These are phyloP conservation scores for Chytriomyces hyalinus DNA, from an alignment of 192 early-diverging fungal genomes.

Conservation along the genomic window DNA sequence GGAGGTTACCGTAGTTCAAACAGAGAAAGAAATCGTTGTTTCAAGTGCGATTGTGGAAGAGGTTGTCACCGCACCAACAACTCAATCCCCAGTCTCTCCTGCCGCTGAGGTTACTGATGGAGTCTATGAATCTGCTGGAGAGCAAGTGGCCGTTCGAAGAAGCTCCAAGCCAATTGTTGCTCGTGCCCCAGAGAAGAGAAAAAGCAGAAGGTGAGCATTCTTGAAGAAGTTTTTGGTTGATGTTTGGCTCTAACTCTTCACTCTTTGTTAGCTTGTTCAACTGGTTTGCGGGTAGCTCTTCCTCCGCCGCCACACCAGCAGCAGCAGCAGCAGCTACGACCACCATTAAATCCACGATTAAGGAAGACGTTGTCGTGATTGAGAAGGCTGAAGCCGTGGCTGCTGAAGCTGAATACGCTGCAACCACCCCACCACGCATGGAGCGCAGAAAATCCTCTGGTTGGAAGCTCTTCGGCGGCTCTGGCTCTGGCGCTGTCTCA, in stretches of 20 bases:
- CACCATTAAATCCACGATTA: neutral
- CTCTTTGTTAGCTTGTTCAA: constrained; percentile 17
- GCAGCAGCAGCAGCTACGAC: neutral
- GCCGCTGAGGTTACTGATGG: neutral
- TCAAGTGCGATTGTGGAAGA: too few relatives aligned
- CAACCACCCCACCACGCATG: constrained; percentile 21
- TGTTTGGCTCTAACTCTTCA: neutral
- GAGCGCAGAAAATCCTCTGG: constrained; percentile 36
- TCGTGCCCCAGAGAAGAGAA: constrained; percentile 15
- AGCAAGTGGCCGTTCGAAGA: constrained; percentile 22
- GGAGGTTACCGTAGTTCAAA: neutral
- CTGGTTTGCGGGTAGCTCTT: constrained; percentile 23
- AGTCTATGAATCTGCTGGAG: constrained; percentile 8
- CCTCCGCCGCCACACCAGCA: neutral
- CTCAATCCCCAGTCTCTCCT: neutral
- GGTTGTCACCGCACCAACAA: too few relatives aligned
- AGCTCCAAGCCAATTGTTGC: neutral
- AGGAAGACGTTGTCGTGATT: constrained; percentile 24
- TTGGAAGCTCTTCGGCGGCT: constrained; percentile 13
- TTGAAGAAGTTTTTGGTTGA: neutral
- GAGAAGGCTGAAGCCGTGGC: constrained; percentile 16
- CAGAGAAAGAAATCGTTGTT: neutral
- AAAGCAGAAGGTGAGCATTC: constrained; percentile 17
- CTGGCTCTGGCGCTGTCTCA: neutral
- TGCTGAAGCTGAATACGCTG: constrained; percentile 3